Evolutionary conservation across 2,329 filamentous ascomycete species (phyloP), one percentile per base, ranked within the genome.

Genomic region (Ophiosphaerella herpotricha): DNA sequence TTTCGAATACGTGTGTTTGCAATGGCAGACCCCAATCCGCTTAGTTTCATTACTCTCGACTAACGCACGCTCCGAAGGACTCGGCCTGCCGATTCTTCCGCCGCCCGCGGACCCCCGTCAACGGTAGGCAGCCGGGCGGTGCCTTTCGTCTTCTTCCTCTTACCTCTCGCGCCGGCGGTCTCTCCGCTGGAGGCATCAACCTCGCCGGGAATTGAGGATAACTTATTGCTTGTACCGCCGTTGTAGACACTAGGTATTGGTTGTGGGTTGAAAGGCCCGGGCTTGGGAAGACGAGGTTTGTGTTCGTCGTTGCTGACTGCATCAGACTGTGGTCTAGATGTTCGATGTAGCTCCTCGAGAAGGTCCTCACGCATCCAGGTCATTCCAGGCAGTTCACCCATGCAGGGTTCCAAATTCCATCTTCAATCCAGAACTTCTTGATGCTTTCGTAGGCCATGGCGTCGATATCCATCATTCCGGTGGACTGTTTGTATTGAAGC

Each of bases 401-500:
- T 41, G 1, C 32, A 33, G 48, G 37, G 39, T 55, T 55, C 52
- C 48, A 55, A 46, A 55, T 52, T 5, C 26, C 14, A 18, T 48
- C 38, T 52, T 55, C 36, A 31, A 55, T 48, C 43, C 43, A 55
- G 37, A 14, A 39, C 5, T 48, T 46, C 43, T 52, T 55, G 32
- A 24, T 35, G 34, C 29, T 48, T 52, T 52, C 31, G 44, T 49
- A 52, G 48, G 48, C 52, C 43, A 34, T 40, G 24, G 41, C 31
- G 13, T 52, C 39, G 21, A 55, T 43, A 24, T 48, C 44, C 14
- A 38, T 31, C 7, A 13, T 34, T 29, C 40, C 44, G 23, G 48
- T 45, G 24, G n/a, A 1, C n/a, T 13, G 34, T 39, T 48, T 35
- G 32, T 21, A 45, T 37, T 39, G 43, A 51, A 46, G 43, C 36